Percentiles rank a stretch among this genome's conserved stretches.
Evolutionary conservation across 2,329 filamentous ascomycete species (phyloP).

Genomic region (Pseudocercospora vitis): DNA sequence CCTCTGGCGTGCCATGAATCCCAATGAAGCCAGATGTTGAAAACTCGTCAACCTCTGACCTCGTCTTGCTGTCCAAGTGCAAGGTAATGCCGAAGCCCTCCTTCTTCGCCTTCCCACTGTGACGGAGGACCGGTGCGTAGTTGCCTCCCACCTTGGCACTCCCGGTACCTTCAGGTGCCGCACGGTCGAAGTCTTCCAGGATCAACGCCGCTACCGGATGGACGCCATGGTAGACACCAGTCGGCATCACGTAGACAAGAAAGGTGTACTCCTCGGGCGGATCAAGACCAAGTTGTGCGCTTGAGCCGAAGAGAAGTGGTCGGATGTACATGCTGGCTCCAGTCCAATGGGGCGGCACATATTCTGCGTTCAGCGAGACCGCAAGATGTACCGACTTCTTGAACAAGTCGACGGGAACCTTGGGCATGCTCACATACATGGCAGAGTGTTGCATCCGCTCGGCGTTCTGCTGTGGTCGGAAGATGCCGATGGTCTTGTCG

Average conservation of each 20-base stretch:
- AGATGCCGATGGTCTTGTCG: slow-evolving; percentile 72
- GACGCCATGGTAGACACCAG: slow-evolving; percentile 89
- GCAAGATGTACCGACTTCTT: slow-evolving; percentile 73
- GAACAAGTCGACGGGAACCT: slow-evolving; percentile 75
- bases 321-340: slow-evolving; percentile 92
- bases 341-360: slow-evolving; percentile 83
- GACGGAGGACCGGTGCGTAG: slow-evolving; percentile 86
- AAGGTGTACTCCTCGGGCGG: slow-evolving; percentile 93
- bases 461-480: slow-evolving; percentile 85
- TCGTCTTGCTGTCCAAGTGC: slow-evolving; percentile 81
- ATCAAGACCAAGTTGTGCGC: slow-evolving; percentile 79
- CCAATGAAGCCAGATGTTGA: slow-evolving; percentile 93
- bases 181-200: slow-evolving; percentile 88
- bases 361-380: slow-evolving; percentile 84
- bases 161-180: slow-evolving; percentile 87
- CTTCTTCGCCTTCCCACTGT: slow-evolving; percentile 75
- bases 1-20: slow-evolving; percentile 57
- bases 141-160: slow-evolving; percentile 94
- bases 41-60: slow-evolving; percentile 91
- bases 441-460: slow-evolving; percentile 81
- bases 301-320: slow-evolving; percentile 82
- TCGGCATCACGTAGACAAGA: slow-evolving; percentile 84
- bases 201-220: slow-evolving; percentile 85
- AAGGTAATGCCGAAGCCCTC: slow-evolving; percentile 92
- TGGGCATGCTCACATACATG: slow-evolving; percentile 77